These are phyloP conservation scores for Malassezia psittaci DNA, from an alignment of 1,284 basidiomycete species.

Conservation along the genomic window DNA sequence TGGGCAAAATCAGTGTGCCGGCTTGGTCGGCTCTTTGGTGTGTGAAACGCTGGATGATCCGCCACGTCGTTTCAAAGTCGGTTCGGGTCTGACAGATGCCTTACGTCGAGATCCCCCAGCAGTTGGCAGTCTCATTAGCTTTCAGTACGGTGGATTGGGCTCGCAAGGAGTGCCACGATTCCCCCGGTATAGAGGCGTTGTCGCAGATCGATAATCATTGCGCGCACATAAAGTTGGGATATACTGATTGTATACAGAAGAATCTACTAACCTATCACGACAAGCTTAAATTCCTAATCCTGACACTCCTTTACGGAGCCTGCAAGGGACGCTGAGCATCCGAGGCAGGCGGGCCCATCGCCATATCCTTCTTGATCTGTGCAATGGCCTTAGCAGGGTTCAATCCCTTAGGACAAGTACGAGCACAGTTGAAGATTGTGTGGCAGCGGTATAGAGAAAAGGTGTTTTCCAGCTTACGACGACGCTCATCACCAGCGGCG, in stretches of 20 bases:
- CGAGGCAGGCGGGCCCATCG: slow-evolving; percentile 31
- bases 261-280: not conserved
- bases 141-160: slow-evolving; percentile 9
- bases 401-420: slow-evolving; percentile 89
- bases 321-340: slow-evolving; percentile 35
- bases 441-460: slow-evolving; percentile 69
- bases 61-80: slow-evolving; percentile 50
- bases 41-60: slow-evolving; percentile 49
- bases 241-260: not conserved
- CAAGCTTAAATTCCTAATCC: not conserved
- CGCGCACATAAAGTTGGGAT: not conserved
- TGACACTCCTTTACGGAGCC: slow-evolving; percentile 38
- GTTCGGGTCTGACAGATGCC: slow-evolving; percentile 35
- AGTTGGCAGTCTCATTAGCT: slow-evolving; percentile 56
- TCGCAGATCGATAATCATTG: not conserved
- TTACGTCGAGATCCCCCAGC: slow-evolving; percentile 44
- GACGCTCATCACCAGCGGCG: slow-evolving; percentile 66
- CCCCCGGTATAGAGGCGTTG: slow-evolving; percentile 10
- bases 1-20: slow-evolving; percentile 49
- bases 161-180: slow-evolving; percentile 14
- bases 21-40: slow-evolving; percentile 12
- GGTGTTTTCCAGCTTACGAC: slow-evolving; percentile 86
- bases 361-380: slow-evolving; percentile 47
- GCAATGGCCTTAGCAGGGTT: slow-evolving; percentile 53
- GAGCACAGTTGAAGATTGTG: slow-evolving; percentile 91